Conservation (phyloP, 2,329 filamentous ascomycete genomes). For the Diaporthe sp. region DNA sequence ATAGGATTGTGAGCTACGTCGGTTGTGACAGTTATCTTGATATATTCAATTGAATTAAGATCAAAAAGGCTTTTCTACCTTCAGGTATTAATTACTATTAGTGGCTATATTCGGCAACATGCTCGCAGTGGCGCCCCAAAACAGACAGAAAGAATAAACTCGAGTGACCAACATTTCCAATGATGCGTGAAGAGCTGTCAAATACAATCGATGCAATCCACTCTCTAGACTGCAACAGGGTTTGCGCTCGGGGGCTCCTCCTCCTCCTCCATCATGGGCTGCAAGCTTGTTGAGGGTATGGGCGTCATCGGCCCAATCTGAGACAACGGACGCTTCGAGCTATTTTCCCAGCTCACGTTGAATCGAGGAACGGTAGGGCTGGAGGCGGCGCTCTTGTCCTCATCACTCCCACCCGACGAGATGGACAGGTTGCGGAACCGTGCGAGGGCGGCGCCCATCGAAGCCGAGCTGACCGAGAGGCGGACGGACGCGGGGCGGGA, state of each 20-base stretch:
- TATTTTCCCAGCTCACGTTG: background rate
- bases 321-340: background rate
- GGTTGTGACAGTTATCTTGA: background rate
- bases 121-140: background rate
- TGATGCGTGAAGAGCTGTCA: background rate
- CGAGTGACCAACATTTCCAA: background rate
- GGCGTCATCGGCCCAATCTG: constrained; percentile 8
- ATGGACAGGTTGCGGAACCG: constrained; percentile 12
- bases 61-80: background rate
- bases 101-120: background rate
- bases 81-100: background rate
- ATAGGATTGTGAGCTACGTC: too few species aligned
- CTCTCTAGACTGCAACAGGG: background rate
- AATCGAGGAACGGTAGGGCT: constrained; percentile 7
- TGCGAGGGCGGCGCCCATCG: background rate
- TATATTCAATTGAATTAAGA: background rate
- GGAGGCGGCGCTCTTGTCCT: background rate
- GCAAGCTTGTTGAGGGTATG: background rate
- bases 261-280: constrained; percentile 23
- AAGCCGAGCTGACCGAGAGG: background rate
- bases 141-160: background rate
- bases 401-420: background rate
- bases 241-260: background rate
- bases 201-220: background rate
- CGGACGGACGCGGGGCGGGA: constrained; percentile 9